Evolutionary conservation across 306 rosid species (phyloP), one percentile per base, ranked within the genome.

Genomic region (Castanea mollissima): DNA sequence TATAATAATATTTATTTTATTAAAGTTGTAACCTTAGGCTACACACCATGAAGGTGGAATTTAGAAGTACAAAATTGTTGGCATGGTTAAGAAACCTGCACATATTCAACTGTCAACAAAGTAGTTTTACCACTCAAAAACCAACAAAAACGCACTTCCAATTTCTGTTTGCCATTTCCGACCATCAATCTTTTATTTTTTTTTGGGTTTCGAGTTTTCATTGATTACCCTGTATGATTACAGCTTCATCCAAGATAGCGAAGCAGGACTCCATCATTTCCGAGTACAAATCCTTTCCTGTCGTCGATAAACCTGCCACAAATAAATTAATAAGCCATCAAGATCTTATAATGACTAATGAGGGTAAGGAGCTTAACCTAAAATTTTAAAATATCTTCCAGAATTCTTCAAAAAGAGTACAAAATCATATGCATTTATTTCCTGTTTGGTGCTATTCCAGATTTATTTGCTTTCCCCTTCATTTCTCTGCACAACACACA

Each of bases 201-300:
- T 7, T 38, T 38, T 2, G 3, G 46, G 46, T 41, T 41, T 41
- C 8, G 12, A 41, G 46, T 41, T 41, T 41, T 41, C 46, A 41
- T 41, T 8, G 3, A 41, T 29, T 29, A 29, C 31, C 31, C 31
- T 8, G 46, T 41, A 41, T 41, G 11, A 41, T 78, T 46, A 73
- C 71, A 80, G 58, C 79, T 85, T 88, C 80, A 93, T 82, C 94
- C 97, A 76, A 95, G 99, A 83, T 92, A 93, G 81, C 97, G 97
- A 75, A 95, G 98, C 85, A 95, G 85, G 79, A 95, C 99, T 44
- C 97, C 98, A 71, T 93, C 97, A 34, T 95, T 95, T 77, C 99
- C 99, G 79, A 95, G 83, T 69, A 95, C 98, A 82, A 95, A 95
- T 71, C 99, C 99, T 70, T 84, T 91, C 78, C 81, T 93, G 56